These are phyloP conservation scores for Ophiostoma triangulosporum DNA, from an alignment of 2,329 filamentous ascomycete genomes.

Conservation along the genomic window DNA sequence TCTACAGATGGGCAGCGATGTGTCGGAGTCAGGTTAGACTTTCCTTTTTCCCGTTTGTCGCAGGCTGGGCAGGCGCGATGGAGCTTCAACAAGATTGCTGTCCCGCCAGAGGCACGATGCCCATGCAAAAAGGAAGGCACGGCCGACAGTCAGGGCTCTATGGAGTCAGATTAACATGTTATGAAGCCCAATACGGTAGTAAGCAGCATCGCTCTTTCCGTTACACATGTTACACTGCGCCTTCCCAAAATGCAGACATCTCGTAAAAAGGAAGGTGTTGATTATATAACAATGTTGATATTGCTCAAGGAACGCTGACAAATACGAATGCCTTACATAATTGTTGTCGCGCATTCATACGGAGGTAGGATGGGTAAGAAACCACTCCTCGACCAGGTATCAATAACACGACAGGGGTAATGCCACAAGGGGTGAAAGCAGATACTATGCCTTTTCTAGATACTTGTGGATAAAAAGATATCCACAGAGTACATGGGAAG, in stretches of 20 bases:
- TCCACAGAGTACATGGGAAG: too few relatives aligned
- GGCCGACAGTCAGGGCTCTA: not conserved
- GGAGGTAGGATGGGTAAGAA: too few relatives aligned
- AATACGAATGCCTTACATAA: too few relatives aligned
- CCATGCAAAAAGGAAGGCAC: conserved; percentile 3
- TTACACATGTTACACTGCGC: not conserved
- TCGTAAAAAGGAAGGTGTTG: not conserved
- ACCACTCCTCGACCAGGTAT: too few relatives aligned
- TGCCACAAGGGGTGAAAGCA: too few relatives aligned
- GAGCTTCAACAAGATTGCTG: conserved; percentile 6
- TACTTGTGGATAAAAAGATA: too few relatives aligned
- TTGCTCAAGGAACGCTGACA: too few relatives aligned
- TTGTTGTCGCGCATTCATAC: too few relatives aligned
- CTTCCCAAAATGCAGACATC: not conserved
- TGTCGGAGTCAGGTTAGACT: too few relatives aligned
- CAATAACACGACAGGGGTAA: too few relatives aligned
- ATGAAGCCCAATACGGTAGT: not conserved
- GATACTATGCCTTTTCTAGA: too few relatives aligned
- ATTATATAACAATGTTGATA: not conserved
- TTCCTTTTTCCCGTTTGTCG: conserved; percentile 5
- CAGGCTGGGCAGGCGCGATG: conserved; percentile 9
- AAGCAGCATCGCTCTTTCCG: not conserved
- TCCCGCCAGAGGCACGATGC: conserved; percentile 6
- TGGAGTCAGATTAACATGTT: not conserved
- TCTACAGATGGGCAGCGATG: not conserved